phyloP scores from a whole-genome alignment of 345 rosid genomes.

The Gossypium ekmanianum region DNA sequence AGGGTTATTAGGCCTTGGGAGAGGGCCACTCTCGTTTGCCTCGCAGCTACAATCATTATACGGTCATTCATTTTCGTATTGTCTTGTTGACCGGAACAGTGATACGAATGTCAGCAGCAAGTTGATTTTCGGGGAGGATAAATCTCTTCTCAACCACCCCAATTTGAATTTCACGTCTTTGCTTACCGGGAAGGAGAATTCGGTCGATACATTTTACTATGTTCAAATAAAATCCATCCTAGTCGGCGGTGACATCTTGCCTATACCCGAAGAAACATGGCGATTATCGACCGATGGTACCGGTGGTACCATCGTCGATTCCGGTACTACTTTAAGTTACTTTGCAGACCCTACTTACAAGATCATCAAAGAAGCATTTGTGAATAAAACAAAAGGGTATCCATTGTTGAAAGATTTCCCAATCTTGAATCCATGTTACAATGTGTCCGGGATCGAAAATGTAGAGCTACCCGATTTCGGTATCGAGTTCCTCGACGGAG shows the following conservation, averaged over 20 bases:
- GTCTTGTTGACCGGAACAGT: slow-evolving; percentile 71
- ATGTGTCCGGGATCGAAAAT: slow-evolving; percentile 62
- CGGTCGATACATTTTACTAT: slow-evolving; percentile 68
- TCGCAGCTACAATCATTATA: slow-evolving; percentile 81
- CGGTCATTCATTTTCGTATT: slow-evolving; percentile 82
- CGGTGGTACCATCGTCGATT: slow-evolving; percentile 87
- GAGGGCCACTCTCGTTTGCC: slow-evolving; percentile 81
- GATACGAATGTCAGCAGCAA: slow-evolving; percentile 70
- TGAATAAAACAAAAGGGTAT: slow-evolving; percentile 56
- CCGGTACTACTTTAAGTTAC: slow-evolving; percentile 69
- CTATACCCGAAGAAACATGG: slow-evolving; percentile 76
- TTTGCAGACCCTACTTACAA: slow-evolving; percentile 67
- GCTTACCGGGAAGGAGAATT: slow-evolving; percentile 50
- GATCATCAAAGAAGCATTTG: slow-evolving; percentile 55
- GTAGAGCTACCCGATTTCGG: slow-evolving; percentile 67
- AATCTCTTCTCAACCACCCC: slow-evolving; percentile 50
- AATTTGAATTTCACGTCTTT: slow-evolving; percentile 70
- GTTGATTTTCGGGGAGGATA: slow-evolving; percentile 77
- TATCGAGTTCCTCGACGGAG: slow-evolving; percentile 68
- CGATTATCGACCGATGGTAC: slow-evolving; percentile 48
- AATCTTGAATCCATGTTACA: slow-evolving; percentile 75
- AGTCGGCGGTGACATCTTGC: slow-evolving; percentile 59
- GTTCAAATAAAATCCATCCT: slow-evolving; percentile 61
- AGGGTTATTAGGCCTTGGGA: slow-evolving; percentile 80
- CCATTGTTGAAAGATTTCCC: slow-evolving; percentile 49